These are phyloP conservation scores for Entomortierella lignicola DNA, from an alignment of 192 early-diverging fungal species.

Conservation along the genomic window DNA sequence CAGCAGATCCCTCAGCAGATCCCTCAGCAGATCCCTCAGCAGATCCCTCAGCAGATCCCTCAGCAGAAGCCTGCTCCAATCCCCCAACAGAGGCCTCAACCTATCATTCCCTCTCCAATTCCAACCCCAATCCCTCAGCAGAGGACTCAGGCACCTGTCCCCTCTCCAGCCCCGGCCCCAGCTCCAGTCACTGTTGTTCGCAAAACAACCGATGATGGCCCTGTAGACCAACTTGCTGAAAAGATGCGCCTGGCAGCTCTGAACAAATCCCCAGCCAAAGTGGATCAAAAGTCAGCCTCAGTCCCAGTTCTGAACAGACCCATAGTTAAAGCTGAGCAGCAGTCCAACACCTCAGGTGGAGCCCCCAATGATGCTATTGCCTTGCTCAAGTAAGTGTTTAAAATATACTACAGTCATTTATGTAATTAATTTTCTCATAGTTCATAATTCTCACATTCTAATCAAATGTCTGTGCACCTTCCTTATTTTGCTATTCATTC, in stretches of 20 bases:
- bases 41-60: not conserved
- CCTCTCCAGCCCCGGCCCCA: constrained; percentile 1
- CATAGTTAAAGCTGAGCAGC: constrained; percentile 7
- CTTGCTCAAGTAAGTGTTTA: constrained; percentile 40
- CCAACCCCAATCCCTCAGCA: constrained; percentile 15
- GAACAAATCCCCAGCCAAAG: constrained; percentile 13
- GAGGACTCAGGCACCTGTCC: not conserved
- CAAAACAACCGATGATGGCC: constrained; percentile 21
- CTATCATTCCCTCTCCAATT: not conserved
- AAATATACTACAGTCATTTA: too few species aligned
- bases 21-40: not conserved
- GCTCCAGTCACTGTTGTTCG: constrained; percentile 14
- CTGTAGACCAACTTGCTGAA: constrained; percentile 34
- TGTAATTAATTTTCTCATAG: too few species aligned
- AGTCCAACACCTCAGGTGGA: constrained; percentile 10
- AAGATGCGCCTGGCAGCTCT: constrained; percentile 28
- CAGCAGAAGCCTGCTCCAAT: constrained; percentile 8
- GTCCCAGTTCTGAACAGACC: constrained; percentile 14
- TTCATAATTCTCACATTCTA: not conserved
- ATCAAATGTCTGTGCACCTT: constrained; percentile 7
- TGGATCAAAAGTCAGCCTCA: constrained; percentile 6
- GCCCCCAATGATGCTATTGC: constrained; percentile 32
- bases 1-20: not conserved
- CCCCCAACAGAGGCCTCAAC: constrained; percentile 1
- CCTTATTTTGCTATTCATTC: not conserved